Conservation (phyloP, 495 filamentous ascomycete genomes). For the Tuber magnatum region DNA sequence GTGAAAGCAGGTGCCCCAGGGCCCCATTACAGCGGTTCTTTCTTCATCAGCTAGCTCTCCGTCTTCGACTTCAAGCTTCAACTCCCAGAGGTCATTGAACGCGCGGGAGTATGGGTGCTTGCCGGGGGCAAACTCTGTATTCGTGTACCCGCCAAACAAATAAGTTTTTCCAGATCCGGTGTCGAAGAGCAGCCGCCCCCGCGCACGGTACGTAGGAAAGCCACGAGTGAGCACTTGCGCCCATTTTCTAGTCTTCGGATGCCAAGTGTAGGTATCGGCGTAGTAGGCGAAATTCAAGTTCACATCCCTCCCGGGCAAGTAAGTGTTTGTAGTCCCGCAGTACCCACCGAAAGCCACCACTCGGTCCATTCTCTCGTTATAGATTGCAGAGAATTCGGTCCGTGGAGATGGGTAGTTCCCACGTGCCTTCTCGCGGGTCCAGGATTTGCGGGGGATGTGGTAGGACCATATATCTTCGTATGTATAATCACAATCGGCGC, state of each 20-base stretch:
- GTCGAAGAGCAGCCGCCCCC: slow-evolving; percentile 24
- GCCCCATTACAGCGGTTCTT: slow-evolving; percentile 33
- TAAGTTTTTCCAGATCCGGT: slow-evolving; percentile 20
- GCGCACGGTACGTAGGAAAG: slow-evolving; percentile 31
- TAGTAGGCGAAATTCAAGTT: slow-evolving; percentile 32
- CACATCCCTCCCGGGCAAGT: slow-evolving; percentile 18
- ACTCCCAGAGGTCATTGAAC: slow-evolving; percentile 33
- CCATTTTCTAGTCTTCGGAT: slow-evolving; percentile 24
- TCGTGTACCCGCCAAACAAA: slow-evolving; percentile 33
- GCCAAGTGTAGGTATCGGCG: slow-evolving; percentile 30
- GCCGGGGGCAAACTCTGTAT: slow-evolving; percentile 28
- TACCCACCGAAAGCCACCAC: slow-evolving; percentile 28
- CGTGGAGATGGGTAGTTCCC: slow-evolving; percentile 33
- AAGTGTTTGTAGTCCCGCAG: slow-evolving; percentile 31
- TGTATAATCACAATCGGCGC: slow-evolving; percentile 29
- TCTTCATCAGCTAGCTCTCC: slow-evolving; percentile 26
- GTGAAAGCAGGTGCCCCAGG: slow-evolving; percentile 31
- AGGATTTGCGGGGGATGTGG: slow-evolving; percentile 17
- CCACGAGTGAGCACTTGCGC: slow-evolving; percentile 28
- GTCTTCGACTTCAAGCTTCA: slow-evolving; percentile 33
- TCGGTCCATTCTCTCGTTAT: slow-evolving; percentile 14
- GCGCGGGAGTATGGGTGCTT: slow-evolving; percentile 23
- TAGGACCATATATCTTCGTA: slow-evolving; percentile 36
- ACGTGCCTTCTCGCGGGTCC: slow-evolving; percentile 27
- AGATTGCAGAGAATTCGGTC: slow-evolving; percentile 27